Base-by-base conservation (phyloP, 495 filamentous ascomycete genomes). In the Lepraria neglecta region DNA sequence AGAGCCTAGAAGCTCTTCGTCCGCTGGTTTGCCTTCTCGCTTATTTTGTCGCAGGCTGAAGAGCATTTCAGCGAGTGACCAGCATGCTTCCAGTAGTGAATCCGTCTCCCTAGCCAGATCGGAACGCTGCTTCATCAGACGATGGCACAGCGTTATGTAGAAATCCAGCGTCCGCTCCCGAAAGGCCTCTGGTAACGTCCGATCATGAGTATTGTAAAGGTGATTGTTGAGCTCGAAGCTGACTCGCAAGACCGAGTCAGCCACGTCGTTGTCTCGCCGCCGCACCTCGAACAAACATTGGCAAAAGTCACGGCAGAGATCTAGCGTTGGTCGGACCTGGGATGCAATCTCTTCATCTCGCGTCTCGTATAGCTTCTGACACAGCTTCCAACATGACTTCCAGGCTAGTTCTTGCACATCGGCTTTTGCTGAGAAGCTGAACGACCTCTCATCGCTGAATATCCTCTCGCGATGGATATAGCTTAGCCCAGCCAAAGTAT, bases 211-310 rank as follows among this genome's bases (percentile, higher is more conserved):
- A 71, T 92, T 95, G 73, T 90, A 96, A 12, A 96, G 76, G 71
- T 96, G 91, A 69, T 96, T 96, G 70, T 95, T 95, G 11, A 96
- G 81, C 73, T 95, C 91, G 68, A 95, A 95, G 77, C 90, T 95
- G 59, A 96, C 91, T 44, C 91, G 77, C 50, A 96, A 71, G 21
- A 96, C 87, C 1, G 90, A 94, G 71, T 96, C 91, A 0, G 86
- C 79, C 1, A 83, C 74, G 54, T 92, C 90, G 60, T 92, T 85
- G 35, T 84, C 82, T 69, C 84, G 82, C 60, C 84, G 79, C 50
- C 91, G 78, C 21, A 90, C 85, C 68, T 96, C 90, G 67, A 96
- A 96, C 27, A 96, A 76, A 11, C 88, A 80, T 70, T 94, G 90
- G 70, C 91, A 96, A 68, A 96, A 96, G 55, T 94, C 90, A 46